phyloP scores from a whole-genome alignment of 441 rosid species.

The Heliophila coronopifolia region DNA sequence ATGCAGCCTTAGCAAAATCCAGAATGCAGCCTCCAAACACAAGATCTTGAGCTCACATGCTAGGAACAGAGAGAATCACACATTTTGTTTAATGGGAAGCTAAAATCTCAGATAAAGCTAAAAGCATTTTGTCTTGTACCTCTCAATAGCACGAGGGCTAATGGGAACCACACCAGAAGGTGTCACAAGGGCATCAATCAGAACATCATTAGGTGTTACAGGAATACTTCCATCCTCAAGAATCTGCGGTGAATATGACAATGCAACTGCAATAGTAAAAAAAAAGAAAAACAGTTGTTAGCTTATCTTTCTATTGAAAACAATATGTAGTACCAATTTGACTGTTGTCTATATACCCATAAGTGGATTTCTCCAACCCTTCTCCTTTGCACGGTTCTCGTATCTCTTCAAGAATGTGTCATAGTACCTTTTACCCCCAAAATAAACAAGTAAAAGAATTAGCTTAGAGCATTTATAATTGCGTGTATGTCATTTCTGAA shows the following conservation, averaged over 20 bases:
- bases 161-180: conserved; percentile 62
- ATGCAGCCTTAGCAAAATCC: neutral
- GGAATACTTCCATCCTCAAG: conserved; percentile 61
- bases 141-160: conserved; percentile 33
- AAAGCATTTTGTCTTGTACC: conserved; percentile 7
- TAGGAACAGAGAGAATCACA: conserved; percentile 10
- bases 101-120: neutral
- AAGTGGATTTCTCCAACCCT: conserved; percentile 62
- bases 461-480: neutral
- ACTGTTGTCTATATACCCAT: conserved; percentile 40
- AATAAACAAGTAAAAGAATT: conserved; percentile 9
- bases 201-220: conserved; percentile 47
- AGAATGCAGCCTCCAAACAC: conserved; percentile 14
- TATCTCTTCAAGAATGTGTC: conserved; percentile 73
- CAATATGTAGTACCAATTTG: neutral
- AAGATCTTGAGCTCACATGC: conserved; percentile 25
- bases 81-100: neutral
- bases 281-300: neutral
- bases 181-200: conserved; percentile 66
- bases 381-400: conserved; percentile 55
- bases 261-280: conserved; percentile 51
- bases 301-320: neutral
- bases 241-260: conserved; percentile 73
- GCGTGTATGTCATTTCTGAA: neutral
- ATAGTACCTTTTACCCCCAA: conserved; percentile 48